Conservation (phyloP, 2,329 filamentous ascomycete species). For the Arachnomyces sp. region DNA sequence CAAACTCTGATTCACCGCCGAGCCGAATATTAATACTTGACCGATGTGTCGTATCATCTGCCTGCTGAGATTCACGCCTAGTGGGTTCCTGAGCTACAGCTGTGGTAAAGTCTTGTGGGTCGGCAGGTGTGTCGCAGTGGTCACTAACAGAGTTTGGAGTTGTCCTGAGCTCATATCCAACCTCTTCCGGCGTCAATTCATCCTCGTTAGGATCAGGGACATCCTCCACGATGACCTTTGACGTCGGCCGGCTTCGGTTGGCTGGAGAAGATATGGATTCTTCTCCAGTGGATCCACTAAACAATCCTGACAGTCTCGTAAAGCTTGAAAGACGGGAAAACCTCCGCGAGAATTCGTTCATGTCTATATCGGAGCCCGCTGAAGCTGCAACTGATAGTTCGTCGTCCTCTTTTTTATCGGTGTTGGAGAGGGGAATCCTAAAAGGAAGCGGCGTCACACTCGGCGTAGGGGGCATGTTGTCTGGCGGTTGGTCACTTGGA, state of each 20-base stretch:
- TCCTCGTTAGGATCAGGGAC: conserved; percentile 25
- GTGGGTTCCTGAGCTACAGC: too few relatives aligned
- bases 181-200: conserved; percentile 13
- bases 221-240: not conserved
- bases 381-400: conserved; percentile 63
- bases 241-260: conserved; percentile 1
- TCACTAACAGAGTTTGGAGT: too few relatives aligned
- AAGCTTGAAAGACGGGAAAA: conserved; percentile 23
- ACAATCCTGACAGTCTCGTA: conserved; percentile 20
- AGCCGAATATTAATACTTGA: too few relatives aligned
- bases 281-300: conserved; percentile 19
- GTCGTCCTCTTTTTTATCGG: conserved; percentile 40
- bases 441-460: conserved; percentile 12
- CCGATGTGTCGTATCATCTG: too few relatives aligned
- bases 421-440: conserved; percentile 14
- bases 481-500: conserved; percentile 20
- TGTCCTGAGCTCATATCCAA: too few relatives aligned
- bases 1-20: too few relatives aligned
- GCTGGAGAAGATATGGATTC: conserved; percentile 28
- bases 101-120: too few relatives aligned
- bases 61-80: too few relatives aligned
- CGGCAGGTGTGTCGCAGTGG: too few relatives aligned
- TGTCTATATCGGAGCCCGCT: conserved; percentile 28
- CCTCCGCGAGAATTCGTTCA: conserved; percentile 22
- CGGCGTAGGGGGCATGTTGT: conserved; percentile 9